Evolutionary conservation across 805 yeast species (phyloP), one percentile per base, ranked within the genome.

Genomic region (Ogataea angusta): DNA sequence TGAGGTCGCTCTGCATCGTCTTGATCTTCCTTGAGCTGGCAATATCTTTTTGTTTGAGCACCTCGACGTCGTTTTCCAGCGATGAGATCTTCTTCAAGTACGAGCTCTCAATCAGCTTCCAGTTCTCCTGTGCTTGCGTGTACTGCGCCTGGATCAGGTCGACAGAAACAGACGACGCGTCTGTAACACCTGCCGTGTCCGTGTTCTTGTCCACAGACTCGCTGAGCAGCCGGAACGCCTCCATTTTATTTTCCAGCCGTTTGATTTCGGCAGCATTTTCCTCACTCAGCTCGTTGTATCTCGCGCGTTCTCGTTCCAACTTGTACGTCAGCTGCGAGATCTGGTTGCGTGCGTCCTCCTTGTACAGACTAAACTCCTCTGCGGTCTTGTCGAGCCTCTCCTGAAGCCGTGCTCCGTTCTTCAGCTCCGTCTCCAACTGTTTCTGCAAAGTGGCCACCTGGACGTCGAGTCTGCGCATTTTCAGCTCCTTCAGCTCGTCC

Each of bases 101-200:
- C 3, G 78, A 69, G 28, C 83, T 73, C 60, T 93, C 97, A 30
- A 88, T 80, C 14, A 79, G 67, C 42, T 83, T 81, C 95, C 96
- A 87, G 58, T 83, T 86, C 47, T 82, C 87, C 42, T 82, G 82
- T 0, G 91, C 84, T 12, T 80, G 73, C 6, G 85, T 74, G 49
- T 85, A 82, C 58, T 89, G 93, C 2, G 76, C 66, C 53, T 84
- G 89, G 15, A 86, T 55, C 12, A 72, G 64, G 48, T 81, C 79
- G 10, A 45, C 47, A 4, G 60, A 44, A 3, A 42, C 30, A 4
- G 51, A 40, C 3, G 51, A 43, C 17, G 34, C 40, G 6, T 32
- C 22, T 19, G 34, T 8, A 2, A 29, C 49, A 6, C 14, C 10
- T 7, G 43, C 18, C 14, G 46, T 42, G 10, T 43, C 49, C 5